Conservation (phyloP, 116 monocot genomes). For the Posidonia oceanica region DNA sequence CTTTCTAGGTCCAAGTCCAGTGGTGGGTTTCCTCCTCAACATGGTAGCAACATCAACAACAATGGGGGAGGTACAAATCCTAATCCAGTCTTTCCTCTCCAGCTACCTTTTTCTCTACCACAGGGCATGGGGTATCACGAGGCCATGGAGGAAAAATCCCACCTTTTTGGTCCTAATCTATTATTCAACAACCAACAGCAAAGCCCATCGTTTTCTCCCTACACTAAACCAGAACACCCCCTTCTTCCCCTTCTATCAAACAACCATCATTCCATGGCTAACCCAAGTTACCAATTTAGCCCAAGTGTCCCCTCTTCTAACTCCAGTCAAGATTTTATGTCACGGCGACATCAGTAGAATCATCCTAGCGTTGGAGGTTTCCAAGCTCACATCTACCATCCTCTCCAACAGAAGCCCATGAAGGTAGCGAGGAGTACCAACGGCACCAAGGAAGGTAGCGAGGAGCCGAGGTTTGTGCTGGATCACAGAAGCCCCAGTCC, state of each 20-base stretch:
- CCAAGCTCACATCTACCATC: too few relatives aligned
- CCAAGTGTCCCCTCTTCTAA: conserved; percentile 1
- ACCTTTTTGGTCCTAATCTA: conserved; percentile 5
- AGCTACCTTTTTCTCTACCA: conserved; percentile 4
- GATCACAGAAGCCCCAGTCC: too few relatives aligned
- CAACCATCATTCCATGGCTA: conserved; percentile 20
- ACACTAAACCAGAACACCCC: neutral
- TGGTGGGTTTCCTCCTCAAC: neutral
- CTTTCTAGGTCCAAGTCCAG: neutral
- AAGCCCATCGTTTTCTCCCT: neutral
- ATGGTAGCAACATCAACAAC: conserved; percentile 8
- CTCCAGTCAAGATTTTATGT: neutral
- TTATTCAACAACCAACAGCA: conserved; percentile 1
- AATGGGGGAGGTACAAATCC: neutral
- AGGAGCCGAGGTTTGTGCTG: too few relatives aligned
- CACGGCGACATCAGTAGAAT: neutral
- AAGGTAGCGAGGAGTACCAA: too few relatives aligned
- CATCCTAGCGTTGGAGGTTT: too few relatives aligned
- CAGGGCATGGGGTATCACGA: conserved; percentile 18
- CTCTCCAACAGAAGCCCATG: too few relatives aligned
- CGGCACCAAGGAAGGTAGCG: too few relatives aligned
- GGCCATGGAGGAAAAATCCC: conserved; percentile 20
- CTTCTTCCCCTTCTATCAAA: conserved; percentile 25
- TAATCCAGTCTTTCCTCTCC: conserved; percentile 6
- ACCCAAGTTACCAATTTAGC: neutral